These are phyloP conservation scores for Globisporangium heterothallicum DNA, from an alignment of 352 stramenopile genomes.

Conservation along the genomic window DNA sequence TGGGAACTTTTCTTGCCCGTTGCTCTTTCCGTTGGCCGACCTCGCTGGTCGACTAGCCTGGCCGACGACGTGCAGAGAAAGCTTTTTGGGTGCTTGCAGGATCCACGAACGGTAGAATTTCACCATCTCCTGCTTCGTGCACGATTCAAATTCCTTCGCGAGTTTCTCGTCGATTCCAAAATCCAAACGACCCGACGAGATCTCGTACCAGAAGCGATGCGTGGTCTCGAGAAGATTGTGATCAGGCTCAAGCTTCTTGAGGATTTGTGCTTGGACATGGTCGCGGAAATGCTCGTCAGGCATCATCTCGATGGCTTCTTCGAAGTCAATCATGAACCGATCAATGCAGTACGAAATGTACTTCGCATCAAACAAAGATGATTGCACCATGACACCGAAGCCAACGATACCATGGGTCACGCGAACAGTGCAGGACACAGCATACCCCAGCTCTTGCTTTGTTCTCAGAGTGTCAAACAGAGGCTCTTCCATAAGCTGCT, in stretches of 20 bases:
- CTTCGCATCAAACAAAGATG: conserved; percentile 59
- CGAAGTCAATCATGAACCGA: conserved; percentile 74
- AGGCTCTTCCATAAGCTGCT: conserved; percentile 87
- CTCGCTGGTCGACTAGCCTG: conserved; percentile 37
- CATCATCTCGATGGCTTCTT: conserved; percentile 68
- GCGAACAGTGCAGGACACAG: conserved; percentile 83
- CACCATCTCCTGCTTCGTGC: conserved; percentile 62
- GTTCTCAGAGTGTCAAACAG: conserved; percentile 85
- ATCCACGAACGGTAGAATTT: conserved; percentile 61
- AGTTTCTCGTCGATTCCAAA: conserved; percentile 75
- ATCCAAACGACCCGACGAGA: conserved; percentile 56
- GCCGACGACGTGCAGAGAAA: conserved; percentile 61
- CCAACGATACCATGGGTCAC: conserved; percentile 79
- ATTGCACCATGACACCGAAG: conserved; percentile 80
- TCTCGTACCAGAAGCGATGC: conserved; percentile 78
- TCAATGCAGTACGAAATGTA: conserved; percentile 69
- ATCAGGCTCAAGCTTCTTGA: conserved; percentile 77
- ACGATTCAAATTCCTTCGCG: conserved; percentile 60
- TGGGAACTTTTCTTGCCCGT: conserved; percentile 9
- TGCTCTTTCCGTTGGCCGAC: conserved; percentile 26
- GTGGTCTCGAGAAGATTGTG: conserved; percentile 76
- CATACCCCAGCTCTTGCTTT: conserved; percentile 87
- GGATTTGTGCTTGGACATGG: conserved; percentile 71
- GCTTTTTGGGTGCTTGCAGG: conserved; percentile 55
- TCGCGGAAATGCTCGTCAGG: conserved; percentile 66